Percentiles rank a stretch among this genome's conserved stretches.
Conservation (phyloP, 306 rosid genomes). For the Pyrus bretschneideri region DNA sequence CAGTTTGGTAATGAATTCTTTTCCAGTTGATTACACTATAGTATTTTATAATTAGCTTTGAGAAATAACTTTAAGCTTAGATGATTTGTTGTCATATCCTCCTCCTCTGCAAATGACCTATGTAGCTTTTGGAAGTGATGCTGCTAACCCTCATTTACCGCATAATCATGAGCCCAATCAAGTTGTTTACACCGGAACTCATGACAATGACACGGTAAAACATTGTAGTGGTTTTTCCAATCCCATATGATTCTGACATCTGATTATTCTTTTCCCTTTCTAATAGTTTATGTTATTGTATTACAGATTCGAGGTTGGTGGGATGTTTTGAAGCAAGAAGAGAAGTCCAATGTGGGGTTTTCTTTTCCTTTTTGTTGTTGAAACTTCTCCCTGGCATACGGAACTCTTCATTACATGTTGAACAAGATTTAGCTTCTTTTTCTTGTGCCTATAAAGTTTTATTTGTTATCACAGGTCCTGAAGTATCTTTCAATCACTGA, state of each 20-base stretch:
- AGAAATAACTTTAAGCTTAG: conserved; percentile 1
- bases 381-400: background rate
- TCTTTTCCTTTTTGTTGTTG: background rate
- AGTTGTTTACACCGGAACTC: conserved; percentile 95
- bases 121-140: conserved; percentile 77
- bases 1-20: conserved; percentile 66
- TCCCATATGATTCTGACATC: conserved; percentile 6
- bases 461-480: conserved; percentile 42
- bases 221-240: background rate
- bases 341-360: conserved; percentile 61
- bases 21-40: conserved; percentile 5
- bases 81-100: background rate
- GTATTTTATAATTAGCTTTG: conserved; percentile 9
- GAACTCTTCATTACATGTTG: conserved; percentile 1
- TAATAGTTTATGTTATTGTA: conserved; percentile 12
- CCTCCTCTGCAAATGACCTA: conserved; percentile 1
- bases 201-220: conserved; percentile 85
- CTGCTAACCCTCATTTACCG: conserved; percentile 77
- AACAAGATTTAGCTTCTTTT: background rate
- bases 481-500: conserved; percentile 53
- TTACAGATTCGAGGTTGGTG: conserved; percentile 85
- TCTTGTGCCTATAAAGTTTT: background rate
- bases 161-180: conserved; percentile 93
- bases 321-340: conserved; percentile 67
- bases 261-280: background rate